A percentile compares a stretch with the other conserved stretches of the same genome.
phyloP scores from a whole-genome alignment of 2,329 filamentous ascomycete species.

The Aschersonia sp. region DNA sequence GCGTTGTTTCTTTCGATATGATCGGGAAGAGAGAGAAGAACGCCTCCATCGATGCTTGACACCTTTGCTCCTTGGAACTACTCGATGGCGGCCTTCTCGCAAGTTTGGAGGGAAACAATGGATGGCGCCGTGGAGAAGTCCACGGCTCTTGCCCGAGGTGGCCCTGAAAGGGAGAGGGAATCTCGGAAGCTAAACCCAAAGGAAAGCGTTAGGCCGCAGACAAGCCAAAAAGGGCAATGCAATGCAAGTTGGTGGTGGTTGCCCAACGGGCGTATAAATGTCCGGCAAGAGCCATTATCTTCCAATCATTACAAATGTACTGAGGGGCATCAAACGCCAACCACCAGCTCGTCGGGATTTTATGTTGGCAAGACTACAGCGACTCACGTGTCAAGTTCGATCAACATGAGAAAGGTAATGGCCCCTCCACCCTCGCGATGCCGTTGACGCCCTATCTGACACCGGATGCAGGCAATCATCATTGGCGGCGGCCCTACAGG shows the following conservation, averaged over 20 bases:
- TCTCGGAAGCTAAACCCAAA: neutral
- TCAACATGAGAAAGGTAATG: slow-evolving; percentile 1
- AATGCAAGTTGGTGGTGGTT: no score
- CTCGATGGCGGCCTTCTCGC: no score
- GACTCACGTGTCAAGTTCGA: no score
- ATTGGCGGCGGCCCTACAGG: slow-evolving; percentile 5
- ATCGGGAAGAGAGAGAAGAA: slow-evolving; percentile 1
- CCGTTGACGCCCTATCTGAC: neutral
- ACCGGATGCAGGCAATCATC: slow-evolving; percentile 3
- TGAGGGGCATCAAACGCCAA: no score
- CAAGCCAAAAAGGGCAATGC: no score
- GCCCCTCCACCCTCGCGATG: neutral
- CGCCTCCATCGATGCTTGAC: slow-evolving; percentile 4
- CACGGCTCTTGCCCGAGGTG: no score
- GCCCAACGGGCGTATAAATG: neutral
- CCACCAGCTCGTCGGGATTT: no score
- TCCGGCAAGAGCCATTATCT: neutral
- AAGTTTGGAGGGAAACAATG: no score
- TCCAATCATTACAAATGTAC: no score
- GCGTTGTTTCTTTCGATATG: slow-evolving; percentile 5
- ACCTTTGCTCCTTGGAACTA: neutral
- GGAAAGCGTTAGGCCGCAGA: neutral
- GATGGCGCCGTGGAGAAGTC: no score
- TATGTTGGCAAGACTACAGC: no score
- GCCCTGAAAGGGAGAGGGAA: neutral